These are phyloP conservation scores for Fragaria iinumae DNA, from an alignment of 306 rosid species.

Conservation along the genomic window DNA sequence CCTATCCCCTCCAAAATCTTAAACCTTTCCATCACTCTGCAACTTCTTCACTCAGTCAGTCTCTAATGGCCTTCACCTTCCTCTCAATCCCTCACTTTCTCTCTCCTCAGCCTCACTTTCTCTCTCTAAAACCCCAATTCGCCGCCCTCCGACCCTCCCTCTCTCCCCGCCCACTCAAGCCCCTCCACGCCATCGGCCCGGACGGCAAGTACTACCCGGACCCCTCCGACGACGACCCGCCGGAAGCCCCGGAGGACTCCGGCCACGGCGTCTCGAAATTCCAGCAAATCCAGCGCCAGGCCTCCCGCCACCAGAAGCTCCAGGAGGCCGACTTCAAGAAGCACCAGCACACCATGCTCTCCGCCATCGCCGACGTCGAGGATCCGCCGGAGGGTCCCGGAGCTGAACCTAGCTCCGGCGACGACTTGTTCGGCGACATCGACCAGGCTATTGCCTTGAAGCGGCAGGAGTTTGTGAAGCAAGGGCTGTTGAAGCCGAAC, in stretches of 20 bases:
- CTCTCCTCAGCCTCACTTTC: constrained; percentile 31
- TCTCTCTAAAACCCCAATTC: constrained; percentile 30
- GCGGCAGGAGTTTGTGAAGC: constrained; percentile 82
- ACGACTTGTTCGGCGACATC: constrained; percentile 80
- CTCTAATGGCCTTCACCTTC: constrained; percentile 63
- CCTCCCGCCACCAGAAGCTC: constrained; percentile 66
- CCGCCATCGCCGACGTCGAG: constrained; percentile 79
- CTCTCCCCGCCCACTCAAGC: constrained; percentile 22
- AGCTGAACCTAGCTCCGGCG: constrained; percentile 40
- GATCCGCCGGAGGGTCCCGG: constrained; percentile 55
- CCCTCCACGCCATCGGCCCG: constrained; percentile 50
- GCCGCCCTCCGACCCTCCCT: constrained; percentile 16
- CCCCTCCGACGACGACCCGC: constrained; percentile 86
- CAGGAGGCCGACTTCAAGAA: constrained; percentile 69
- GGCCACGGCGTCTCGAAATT: constrained; percentile 73
- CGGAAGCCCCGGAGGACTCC: constrained; percentile 66
- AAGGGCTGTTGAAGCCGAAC: constrained; percentile 80
- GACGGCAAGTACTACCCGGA: constrained; percentile 76
- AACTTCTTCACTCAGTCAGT: neutral
- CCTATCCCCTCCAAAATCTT: constrained; percentile 12
- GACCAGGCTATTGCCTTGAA: constrained; percentile 84
- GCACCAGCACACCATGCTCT: constrained; percentile 73
- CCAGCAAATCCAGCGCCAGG: constrained; percentile 76
- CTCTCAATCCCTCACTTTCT: constrained; percentile 43
- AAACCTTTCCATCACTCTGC: constrained; percentile 15